Percentiles rank a stretch among this genome's conserved stretches.
phyloP scores from a whole-genome alignment of 129 eudicot species.

The Arctium lappa region DNA sequence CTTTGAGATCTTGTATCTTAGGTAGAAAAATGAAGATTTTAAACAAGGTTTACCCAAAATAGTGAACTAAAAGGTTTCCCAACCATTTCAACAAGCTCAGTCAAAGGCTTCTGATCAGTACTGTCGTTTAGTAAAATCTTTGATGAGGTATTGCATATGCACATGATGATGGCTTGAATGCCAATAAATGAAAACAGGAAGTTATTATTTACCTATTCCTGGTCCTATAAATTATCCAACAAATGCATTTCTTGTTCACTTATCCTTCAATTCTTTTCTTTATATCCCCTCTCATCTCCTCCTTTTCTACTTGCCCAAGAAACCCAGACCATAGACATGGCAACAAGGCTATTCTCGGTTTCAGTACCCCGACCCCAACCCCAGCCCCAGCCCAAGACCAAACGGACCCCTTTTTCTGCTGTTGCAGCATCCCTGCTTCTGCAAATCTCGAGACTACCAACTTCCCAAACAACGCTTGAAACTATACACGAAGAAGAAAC shows the following conservation, averaged over 20 bases:
- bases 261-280: neutral
- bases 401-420: neutral
- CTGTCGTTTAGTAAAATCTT: no score
- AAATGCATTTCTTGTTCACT: neutral
- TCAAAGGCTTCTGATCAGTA: no score
- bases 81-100: no score
- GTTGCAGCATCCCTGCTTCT: neutral
- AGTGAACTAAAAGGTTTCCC: no score
- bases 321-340: neutral
- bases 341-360: neutral
- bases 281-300: neutral
- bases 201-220: no score
- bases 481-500: neutral
- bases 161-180: neutral
- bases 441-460: neutral
- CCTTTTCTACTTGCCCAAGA: neutral
- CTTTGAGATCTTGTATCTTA: no score
- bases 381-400: neutral
- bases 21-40: no score
- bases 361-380: neutral
- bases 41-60: no score
- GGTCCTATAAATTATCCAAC: neutral
- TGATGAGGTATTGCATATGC: no score
- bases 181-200: neutral
- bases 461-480: neutral